Conservation (phyloP, 164 flowering plant genomes). For the Taxillus chinensis region DNA sequence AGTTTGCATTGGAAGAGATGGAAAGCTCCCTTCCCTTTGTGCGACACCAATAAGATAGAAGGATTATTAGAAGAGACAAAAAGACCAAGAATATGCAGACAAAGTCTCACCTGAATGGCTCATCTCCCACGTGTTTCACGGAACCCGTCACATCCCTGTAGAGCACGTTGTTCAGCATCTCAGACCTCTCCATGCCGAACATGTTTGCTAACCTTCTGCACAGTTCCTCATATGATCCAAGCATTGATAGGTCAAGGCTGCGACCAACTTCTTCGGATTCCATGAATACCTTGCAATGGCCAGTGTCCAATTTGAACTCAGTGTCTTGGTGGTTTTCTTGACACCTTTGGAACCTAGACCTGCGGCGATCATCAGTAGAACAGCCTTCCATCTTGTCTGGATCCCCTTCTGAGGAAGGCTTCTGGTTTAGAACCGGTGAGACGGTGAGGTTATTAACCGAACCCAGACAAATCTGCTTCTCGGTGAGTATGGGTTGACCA, state of each 20-base stretch:
- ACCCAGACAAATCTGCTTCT: slow-evolving; percentile 46
- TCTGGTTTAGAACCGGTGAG: slow-evolving; percentile 27
- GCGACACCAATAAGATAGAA: background rate
- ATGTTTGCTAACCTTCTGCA: slow-evolving; percentile 35
- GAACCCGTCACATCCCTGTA: slow-evolving; percentile 32
- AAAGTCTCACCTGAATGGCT: slow-evolving; percentile 44
- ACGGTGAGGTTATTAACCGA: slow-evolving; percentile 27
- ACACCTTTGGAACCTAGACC: slow-evolving; percentile 28
- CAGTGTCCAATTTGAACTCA: slow-evolving; percentile 28
- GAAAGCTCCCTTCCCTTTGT: no score
- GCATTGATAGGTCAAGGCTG: slow-evolving; percentile 48
- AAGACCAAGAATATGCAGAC: no score
- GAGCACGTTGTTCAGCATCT: slow-evolving; percentile 30
- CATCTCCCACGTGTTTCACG: slow-evolving; percentile 43
- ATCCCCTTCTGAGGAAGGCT: slow-evolving; percentile 41
- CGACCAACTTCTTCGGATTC: slow-evolving; percentile 58
- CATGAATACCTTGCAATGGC: slow-evolving; percentile 61
- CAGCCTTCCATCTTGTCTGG: slow-evolving; percentile 25
- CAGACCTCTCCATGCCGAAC: slow-evolving; percentile 38
- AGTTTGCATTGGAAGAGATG: background rate
- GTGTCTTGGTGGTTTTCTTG: slow-evolving; percentile 19
- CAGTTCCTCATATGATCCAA: slow-evolving; percentile 49
- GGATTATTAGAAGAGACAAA: no score
- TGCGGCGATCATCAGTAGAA: slow-evolving; percentile 16
- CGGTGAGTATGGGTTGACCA: slow-evolving; percentile 58